Base-by-base conservation (phyloP, 495 filamentous ascomycete genomes). In the Clohesyomyces aquaticus region DNA sequence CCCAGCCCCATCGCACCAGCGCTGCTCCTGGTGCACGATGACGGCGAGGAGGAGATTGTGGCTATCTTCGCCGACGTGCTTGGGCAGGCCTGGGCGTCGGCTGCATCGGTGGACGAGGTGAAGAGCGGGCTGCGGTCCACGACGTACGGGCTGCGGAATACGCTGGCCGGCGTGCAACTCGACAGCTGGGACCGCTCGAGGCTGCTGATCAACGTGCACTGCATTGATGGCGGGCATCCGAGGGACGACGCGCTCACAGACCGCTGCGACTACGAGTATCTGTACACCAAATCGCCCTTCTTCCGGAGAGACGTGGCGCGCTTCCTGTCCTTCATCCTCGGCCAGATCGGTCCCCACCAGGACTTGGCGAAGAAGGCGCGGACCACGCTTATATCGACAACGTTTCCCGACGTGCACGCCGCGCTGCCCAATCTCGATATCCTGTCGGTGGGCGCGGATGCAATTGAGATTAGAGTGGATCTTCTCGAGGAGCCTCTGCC, bases 341-440 rank as follows among this genome's bases (percentile, higher is more conserved):
- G 90, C 1, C 88, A 93, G 76, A 83, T 86, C 47, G 82, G 82
- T 58, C 87, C 87, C 29, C 89, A 93, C 71, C 86, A 87, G 62
- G 85, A 88, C 35, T 75, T 94, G 61, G 84, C 88, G 74, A 85
- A 83, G 41, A 93, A 92, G 68, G 81, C 82, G 27, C 80, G 89
- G 46, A 93, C 89, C 0, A 91, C 88, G 72, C 85, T 92, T 65
- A 91, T 94, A 59, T 92, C 89, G 41, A 91, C 89, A 0, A 94
- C 90, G 1, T 94, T 94, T 62, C 88, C 90, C 0, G 90, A 93
- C 72, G 89, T 94, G 2, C 87, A 85, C 68, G 86, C 90, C 28
- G 89, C 89, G n/a, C 76, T 93, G 55, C 87, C 90, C 0, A 93
- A 92, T 73, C 79, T 94, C 45, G 88, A 93, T 76, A 91, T 93